Conservation (phyloP, 768 basidiomycete genomes). For the Calocera cornea region DNA sequence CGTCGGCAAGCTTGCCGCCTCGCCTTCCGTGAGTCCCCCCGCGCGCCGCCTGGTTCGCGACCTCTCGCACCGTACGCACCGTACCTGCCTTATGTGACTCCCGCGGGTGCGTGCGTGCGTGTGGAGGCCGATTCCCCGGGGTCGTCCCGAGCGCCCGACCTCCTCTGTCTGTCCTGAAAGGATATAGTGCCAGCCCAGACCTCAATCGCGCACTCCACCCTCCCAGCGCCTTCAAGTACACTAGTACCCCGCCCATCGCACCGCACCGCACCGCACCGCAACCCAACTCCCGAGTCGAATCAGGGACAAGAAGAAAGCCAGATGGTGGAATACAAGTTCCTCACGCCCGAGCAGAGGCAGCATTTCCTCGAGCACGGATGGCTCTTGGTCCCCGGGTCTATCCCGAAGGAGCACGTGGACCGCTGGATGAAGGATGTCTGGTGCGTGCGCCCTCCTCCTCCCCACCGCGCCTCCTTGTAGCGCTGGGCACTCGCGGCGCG, state of each 20-base stretch:
- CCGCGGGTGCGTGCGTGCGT: too few species aligned
- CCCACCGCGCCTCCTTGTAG: too few species aligned
- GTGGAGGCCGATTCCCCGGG: not conserved
- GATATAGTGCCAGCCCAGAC: not conserved
- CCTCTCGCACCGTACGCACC: too few species aligned
- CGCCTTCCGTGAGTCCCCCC: too few species aligned
- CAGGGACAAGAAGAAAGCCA: too few species aligned
- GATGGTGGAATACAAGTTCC: conserved; percentile 2
- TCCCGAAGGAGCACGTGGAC: not conserved
- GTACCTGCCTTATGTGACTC: too few species aligned
- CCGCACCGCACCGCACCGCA: too few species aligned
- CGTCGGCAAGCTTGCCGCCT: too few species aligned
- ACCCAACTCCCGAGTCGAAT: too few species aligned
- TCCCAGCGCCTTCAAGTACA: not conserved
- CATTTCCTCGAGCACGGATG: conserved; percentile 3
- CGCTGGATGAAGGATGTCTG: not conserved
- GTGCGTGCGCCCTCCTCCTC: not conserved
- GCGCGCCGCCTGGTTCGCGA: too few species aligned
- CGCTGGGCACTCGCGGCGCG: too few species aligned
- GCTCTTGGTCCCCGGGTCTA: not conserved
- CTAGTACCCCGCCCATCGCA: too few species aligned
- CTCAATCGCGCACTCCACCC: not conserved
- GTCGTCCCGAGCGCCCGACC: not conserved
- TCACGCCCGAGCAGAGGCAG: not conserved
- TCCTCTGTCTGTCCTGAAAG: not conserved